Conservation (phyloP, 352 stramenopile species). For the Phytophthora cactorum region DNA sequence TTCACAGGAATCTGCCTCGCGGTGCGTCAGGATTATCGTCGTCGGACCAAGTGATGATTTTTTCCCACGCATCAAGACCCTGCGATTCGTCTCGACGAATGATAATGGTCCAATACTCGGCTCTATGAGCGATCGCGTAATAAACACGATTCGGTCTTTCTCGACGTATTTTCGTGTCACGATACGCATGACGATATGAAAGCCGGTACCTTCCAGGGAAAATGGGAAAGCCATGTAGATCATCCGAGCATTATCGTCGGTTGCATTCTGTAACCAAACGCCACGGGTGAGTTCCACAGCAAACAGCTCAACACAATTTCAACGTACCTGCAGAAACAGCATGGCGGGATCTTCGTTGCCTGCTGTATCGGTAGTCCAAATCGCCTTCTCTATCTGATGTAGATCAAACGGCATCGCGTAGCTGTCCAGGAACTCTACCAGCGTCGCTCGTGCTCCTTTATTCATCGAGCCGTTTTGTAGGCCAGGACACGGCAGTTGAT, state of each 20-base stretch:
- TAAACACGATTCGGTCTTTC: background rate
- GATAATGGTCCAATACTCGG: background rate
- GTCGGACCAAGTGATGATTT: background rate
- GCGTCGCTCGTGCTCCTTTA: background rate
- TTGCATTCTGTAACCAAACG: background rate
- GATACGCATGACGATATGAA: background rate
- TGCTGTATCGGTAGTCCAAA: background rate
- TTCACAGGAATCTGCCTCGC: background rate
- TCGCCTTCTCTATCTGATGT: background rate
- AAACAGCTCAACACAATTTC: background rate
- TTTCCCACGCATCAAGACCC: background rate
- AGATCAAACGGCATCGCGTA: background rate
- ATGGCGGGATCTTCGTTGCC: background rate
- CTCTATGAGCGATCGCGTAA: conserved; percentile 1
- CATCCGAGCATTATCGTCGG: background rate
- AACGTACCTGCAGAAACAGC: background rate
- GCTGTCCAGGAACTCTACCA: background rate
- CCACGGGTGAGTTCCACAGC: background rate
- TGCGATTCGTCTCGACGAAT: background rate
- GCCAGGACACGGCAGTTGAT: background rate
- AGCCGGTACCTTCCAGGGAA: background rate
- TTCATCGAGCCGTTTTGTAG: background rate
- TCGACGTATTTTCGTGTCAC: background rate
- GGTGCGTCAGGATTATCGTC: background rate
- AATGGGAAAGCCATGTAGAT: background rate